Conservation (phyloP, 2,329 filamentous ascomycete genomes). For the Penicillium digitatum region DNA sequence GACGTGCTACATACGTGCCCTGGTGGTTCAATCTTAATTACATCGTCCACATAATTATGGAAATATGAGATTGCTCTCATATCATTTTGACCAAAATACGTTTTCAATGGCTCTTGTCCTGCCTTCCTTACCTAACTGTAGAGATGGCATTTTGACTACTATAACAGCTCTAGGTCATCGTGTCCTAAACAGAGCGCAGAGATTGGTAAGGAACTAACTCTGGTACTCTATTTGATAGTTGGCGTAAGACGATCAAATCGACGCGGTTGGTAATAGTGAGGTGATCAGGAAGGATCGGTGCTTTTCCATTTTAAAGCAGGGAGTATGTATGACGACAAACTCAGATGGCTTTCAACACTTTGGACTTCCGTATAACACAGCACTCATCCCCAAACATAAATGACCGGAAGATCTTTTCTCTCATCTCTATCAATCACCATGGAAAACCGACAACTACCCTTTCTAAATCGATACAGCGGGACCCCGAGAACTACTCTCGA, state of each 20-base stretch:
- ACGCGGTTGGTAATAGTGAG: neutral
- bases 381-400: neutral
- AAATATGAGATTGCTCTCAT: too few relatives aligned
- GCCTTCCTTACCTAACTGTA: neutral
- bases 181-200: too few relatives aligned
- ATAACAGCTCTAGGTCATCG: neutral
- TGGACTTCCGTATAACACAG: neutral
- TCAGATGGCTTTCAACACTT: neutral
- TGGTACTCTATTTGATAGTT: too few relatives aligned
- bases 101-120: neutral
- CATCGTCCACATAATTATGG: conserved; percentile 1
- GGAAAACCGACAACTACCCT: conserved; percentile 15
- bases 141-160: neutral
- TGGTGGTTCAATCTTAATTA: neutral
- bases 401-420: neutral
- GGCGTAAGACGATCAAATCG: too few relatives aligned
- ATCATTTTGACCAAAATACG: too few relatives aligned
- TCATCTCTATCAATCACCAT: conserved; percentile 3
- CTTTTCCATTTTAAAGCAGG: neutral
- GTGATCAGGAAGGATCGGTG: neutral
- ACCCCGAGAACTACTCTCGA: conserved; percentile 18
- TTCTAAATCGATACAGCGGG: conserved; percentile 21
- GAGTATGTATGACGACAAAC: conserved; percentile 6
- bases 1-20: conserved; percentile 9
- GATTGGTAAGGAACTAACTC: too few relatives aligned